Conservation (phyloP, 352 stramenopile species). For the Blastocystis sp. region DNA sequence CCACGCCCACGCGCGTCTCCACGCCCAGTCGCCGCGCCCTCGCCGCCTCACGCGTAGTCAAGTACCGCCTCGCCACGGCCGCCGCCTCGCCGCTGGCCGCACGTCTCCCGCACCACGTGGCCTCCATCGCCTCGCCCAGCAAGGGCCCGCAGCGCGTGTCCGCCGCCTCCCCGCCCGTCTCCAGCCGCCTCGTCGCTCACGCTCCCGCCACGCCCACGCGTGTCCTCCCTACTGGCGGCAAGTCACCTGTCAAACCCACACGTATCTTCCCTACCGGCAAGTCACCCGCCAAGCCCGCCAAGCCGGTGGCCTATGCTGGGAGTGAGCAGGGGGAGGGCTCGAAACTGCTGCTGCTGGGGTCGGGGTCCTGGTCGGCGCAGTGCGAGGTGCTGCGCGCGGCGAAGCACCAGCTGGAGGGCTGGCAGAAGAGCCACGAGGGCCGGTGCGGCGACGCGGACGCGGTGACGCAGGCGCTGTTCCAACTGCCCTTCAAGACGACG, state of each 20-base stretch:
- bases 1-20: background rate
- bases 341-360: background rate
- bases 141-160: constrained; percentile 41
- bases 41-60: background rate
- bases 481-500: background rate
- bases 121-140: background rate
- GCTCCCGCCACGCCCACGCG: background rate
- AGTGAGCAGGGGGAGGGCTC: background rate
- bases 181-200: background rate
- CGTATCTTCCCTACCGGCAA: background rate
- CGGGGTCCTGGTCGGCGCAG: constrained; percentile 17
- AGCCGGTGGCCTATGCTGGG: background rate
- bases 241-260: background rate
- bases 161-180: background rate
- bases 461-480: constrained; percentile 6
- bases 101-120: background rate
- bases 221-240: too few relatives aligned
- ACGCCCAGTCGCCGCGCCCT: background rate
- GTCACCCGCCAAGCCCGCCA: background rate
- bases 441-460: background rate
- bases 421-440: background rate
- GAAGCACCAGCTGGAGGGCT: constrained; percentile 27
- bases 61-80: background rate
- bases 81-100: background rate
- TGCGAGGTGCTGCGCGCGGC: constrained; percentile 17